Conservation (phyloP, 106 monocot species). For the Dendrobium nobile region DNA sequence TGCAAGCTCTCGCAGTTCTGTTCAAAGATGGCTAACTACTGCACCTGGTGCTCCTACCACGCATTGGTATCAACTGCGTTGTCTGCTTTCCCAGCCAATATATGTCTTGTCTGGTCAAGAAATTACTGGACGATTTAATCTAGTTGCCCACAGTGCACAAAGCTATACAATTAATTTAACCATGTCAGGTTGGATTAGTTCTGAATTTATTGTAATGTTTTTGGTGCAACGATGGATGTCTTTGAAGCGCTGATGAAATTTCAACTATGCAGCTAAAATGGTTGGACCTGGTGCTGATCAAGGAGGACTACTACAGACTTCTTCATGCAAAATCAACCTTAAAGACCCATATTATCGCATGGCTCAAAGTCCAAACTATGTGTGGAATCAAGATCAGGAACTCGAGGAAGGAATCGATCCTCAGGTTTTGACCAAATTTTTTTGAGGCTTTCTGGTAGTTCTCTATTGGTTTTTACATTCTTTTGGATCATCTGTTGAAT, state of each 20-base stretch:
- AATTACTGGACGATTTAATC: constrained; percentile 73
- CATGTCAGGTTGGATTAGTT: constrained; percentile 47
- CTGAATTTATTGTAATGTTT: neutral
- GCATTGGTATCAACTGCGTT: constrained; percentile 94
- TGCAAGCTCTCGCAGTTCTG: constrained; percentile 41
- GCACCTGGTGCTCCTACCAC: constrained; percentile 86
- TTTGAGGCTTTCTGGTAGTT: neutral
- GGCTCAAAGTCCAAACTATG: constrained; percentile 67
- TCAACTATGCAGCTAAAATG: constrained; percentile 61
- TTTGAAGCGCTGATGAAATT: constrained; percentile 4
- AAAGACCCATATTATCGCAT: constrained; percentile 89
- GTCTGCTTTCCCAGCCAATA: constrained; percentile 75
- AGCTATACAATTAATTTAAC: constrained; percentile 92
- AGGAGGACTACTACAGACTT: constrained; percentile 80
- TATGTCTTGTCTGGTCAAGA: constrained; percentile 98
- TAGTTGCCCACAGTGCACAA: constrained; percentile 89
- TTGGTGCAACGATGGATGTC: neutral
- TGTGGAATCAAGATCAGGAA: constrained; percentile 54
- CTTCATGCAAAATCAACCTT: constrained; percentile 75
- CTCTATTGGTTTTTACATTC: neutral
- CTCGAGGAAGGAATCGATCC: constrained; percentile 4
- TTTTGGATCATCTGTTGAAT: neutral
- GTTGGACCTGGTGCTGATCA: constrained; percentile 76
- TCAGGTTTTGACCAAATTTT: neutral
- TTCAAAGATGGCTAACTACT: constrained; percentile 91